phyloP scores from a whole-genome alignment of 305 asterid genomes.

The Fraxinus albicans region DNA sequence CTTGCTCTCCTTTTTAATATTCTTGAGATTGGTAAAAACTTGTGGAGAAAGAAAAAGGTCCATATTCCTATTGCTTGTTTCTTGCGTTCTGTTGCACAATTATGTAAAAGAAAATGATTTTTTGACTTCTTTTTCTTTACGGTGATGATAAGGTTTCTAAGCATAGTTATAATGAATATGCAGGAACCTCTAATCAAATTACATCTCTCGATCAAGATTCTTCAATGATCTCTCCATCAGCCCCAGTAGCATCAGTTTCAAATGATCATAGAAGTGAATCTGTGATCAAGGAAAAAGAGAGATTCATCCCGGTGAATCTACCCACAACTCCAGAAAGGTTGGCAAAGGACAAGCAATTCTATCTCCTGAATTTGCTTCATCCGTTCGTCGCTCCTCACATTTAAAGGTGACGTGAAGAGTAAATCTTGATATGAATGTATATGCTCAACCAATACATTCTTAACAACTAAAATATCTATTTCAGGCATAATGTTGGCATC shows the following conservation, averaged over 20 bases:
- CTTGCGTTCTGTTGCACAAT: not conserved
- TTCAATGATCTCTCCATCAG: slow-evolving; percentile 45
- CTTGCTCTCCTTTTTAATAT: slow-evolving; percentile 13
- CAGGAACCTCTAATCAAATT: slow-evolving; percentile 44
- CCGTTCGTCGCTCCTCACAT: slow-evolving; percentile 69
- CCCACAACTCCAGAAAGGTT: slow-evolving; percentile 42
- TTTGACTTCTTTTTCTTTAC: not conserved
- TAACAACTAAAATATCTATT: not conserved
- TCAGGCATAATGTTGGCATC: too few species aligned
- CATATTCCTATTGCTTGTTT: slow-evolving; percentile 1
- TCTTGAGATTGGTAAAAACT: not conserved
- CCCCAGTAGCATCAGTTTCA: slow-evolving; percentile 64
- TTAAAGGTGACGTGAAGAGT: slow-evolving; percentile 47
- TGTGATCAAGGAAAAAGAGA: slow-evolving; percentile 39
- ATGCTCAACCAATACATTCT: not conserved
- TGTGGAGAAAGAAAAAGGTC: not conserved
- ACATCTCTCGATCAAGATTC: slow-evolving; percentile 44
- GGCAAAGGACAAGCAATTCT: slow-evolving; percentile 36
- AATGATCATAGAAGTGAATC: slow-evolving; percentile 54
- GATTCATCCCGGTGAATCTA: slow-evolving; percentile 38
- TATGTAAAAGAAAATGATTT: not conserved
- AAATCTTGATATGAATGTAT: not conserved
- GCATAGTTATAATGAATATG: slow-evolving; percentile 22
- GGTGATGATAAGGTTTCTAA: slow-evolving; percentile 25
- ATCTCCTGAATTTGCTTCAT: slow-evolving; percentile 64